Conservation (phyloP, 208 protist genomes). For the Willaertia magna region DNA sequence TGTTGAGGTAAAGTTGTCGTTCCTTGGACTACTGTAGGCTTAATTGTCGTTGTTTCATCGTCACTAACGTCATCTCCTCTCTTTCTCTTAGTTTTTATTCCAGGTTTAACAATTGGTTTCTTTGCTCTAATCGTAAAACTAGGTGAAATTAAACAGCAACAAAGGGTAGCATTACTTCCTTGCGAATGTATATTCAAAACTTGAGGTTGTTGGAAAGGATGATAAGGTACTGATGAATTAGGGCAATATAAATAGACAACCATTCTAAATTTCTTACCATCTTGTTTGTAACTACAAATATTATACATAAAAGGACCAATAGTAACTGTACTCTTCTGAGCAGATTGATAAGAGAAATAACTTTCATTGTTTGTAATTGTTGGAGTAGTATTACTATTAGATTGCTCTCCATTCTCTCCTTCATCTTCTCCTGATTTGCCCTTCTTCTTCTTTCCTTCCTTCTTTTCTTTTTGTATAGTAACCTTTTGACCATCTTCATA, state of each 20-base stretch:
- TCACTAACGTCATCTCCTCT: neutral
- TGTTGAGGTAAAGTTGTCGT: neutral
- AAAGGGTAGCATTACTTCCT: neutral
- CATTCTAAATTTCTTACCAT: conserved; percentile 3
- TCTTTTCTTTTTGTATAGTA: neutral
- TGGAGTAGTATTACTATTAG: neutral
- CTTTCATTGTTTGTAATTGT: conserved; percentile 4
- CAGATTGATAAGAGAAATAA: neutral
- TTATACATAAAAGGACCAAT: neutral
- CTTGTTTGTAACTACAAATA: conserved; percentile 6
- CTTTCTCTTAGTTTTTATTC: neutral
- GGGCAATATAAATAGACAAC: neutral
- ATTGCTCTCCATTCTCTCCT: neutral
- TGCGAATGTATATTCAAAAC: neutral
- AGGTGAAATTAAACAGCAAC: neutral
- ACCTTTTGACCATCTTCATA: conserved; percentile 13
- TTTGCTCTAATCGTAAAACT: neutral
- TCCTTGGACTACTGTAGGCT: neutral
- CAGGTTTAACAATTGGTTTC: neutral
- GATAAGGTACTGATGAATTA: neutral
- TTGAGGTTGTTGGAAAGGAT: neutral
- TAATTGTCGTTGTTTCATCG: neutral
- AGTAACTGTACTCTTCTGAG: neutral
- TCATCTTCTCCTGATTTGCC: neutral
- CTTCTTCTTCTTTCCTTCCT: neutral